Conservation (phyloP, 371 early-diverging fungal genomes). For the Fennellomyces sp. region DNA sequence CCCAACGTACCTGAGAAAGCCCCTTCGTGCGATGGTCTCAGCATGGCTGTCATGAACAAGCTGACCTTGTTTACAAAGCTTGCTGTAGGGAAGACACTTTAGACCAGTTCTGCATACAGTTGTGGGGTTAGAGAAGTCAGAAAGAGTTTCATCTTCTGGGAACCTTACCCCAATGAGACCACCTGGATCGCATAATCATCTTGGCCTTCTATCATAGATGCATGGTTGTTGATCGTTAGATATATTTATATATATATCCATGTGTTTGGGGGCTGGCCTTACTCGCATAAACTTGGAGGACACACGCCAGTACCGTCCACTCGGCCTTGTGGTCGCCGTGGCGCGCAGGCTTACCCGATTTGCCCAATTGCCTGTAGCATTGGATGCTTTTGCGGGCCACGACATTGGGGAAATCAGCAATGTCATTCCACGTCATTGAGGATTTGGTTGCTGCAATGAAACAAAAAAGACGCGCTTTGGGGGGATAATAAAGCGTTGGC, state of each 20-base stretch:
- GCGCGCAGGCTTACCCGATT: constrained; percentile 70
- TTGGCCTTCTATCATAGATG: constrained; percentile 17
- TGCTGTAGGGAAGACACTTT: constrained; percentile 76
- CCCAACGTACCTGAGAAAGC: constrained; percentile 66
- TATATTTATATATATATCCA: not conserved
- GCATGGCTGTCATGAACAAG: constrained; percentile 84
- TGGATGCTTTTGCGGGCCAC: constrained; percentile 30
- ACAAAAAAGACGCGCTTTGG: not conserved
- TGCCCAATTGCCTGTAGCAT: constrained; percentile 55
- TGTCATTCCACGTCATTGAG: constrained; percentile 22
- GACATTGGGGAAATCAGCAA: constrained; percentile 29
- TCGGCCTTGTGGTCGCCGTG: constrained; percentile 56
- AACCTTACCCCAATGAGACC: constrained; percentile 68
- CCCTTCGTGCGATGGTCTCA: constrained; percentile 81
- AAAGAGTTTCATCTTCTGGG: constrained; percentile 1
- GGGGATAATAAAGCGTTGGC: too few relatives aligned
- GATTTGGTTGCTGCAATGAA: not conserved
- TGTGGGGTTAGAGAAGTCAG: not conserved
- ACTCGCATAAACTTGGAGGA: constrained; percentile 50
- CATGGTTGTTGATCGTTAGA: too few relatives aligned
- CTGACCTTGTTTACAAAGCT: constrained; percentile 64
- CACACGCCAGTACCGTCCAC: constrained; percentile 87
- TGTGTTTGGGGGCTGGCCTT: not conserved
- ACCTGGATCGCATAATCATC: constrained; percentile 46
- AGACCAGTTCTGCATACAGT: constrained; percentile 73